These are phyloP conservation scores for Acephala macrosclerotiorum DNA, from an alignment of 2,329 filamentous ascomycete species.

Conservation along the genomic window DNA sequence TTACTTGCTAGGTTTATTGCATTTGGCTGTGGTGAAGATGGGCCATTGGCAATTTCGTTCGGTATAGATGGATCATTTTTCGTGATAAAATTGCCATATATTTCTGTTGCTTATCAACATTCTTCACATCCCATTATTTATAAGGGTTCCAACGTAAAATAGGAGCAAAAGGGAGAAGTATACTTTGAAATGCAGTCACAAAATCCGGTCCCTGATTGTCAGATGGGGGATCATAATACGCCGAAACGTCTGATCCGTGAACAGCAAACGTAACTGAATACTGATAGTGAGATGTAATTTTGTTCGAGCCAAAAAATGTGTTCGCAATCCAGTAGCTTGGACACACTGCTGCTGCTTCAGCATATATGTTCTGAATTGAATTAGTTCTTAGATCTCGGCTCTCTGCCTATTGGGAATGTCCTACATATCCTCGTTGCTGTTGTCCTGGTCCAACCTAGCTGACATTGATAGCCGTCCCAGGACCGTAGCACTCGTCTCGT, in stretches of 20 bases:
- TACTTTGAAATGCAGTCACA: slow-evolving; percentile 14
- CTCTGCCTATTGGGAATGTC: neutral
- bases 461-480: slow-evolving; percentile 4
- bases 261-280: slow-evolving; percentile 47
- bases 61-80: slow-evolving; percentile 15
- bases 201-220: slow-evolving; percentile 15
- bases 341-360: slow-evolving; percentile 61
- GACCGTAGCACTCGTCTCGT: slow-evolving; percentile 9
- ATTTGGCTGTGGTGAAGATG: slow-evolving; percentile 6
- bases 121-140: neutral
- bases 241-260: slow-evolving; percentile 45
- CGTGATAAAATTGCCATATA: slow-evolving; percentile 24
- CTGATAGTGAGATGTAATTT: slow-evolving; percentile 51
- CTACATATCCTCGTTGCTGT: slow-evolving; percentile 54
- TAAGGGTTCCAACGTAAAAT: neutral
- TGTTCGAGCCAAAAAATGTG: slow-evolving; percentile 47
- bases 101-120: slow-evolving; percentile 3
- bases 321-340: slow-evolving; percentile 58
- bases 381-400: neutral
- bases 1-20: slow-evolving; percentile 6
- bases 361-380: slow-evolving; percentile 50
- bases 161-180: neutral
- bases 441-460: slow-evolving; percentile 44
- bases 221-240: slow-evolving; percentile 33
- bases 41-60: slow-evolving; percentile 13